Evolutionary conservation across 2,329 filamentous ascomycete genomes (phyloP).

Genomic region (Fusarium sororula): DNA sequence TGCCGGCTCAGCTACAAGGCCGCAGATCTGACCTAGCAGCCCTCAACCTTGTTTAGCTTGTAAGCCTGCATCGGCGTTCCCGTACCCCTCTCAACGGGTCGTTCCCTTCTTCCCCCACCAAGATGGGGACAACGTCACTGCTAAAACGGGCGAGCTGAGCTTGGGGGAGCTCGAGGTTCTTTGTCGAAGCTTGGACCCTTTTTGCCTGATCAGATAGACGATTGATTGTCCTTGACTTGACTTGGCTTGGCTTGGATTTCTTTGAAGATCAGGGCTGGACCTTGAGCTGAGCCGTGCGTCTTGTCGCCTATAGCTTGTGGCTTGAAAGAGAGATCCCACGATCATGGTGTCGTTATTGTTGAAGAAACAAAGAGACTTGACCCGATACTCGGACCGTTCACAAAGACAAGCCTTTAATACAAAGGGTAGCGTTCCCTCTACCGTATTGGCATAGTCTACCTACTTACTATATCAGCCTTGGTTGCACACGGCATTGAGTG

Average conservation of each 20-base stretch:
- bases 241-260: background rate
- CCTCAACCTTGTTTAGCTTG: slow-evolving; percentile 24
- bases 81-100: slow-evolving; percentile 12
- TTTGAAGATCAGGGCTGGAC: slow-evolving; percentile 7
- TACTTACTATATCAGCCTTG: background rate
- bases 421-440: too few relatives aligned
- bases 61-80: slow-evolving; percentile 36
- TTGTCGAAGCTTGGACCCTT: slow-evolving; percentile 12
- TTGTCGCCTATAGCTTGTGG: background rate
- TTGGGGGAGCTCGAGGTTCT: slow-evolving; percentile 3
- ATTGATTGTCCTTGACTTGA: background rate
- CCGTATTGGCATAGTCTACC: background rate
- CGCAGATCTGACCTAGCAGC: slow-evolving; percentile 34
- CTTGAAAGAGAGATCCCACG: slow-evolving; percentile 6
- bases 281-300: slow-evolving; percentile 17
- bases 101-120: slow-evolving; percentile 1
- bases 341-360: background rate
- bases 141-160: slow-evolving; percentile 11
- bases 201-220: background rate
- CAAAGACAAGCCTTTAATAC: background rate
- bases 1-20: slow-evolving; percentile 37
- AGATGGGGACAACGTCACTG: slow-evolving; percentile 12
- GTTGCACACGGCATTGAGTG: slow-evolving; percentile 13
- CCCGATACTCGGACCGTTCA: background rate
- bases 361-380: slow-evolving; percentile 1